Evolutionary conservation across 179 eudicot species (phyloP), one percentile per base, ranked within the genome.

Genomic region (Spergularia azorica): DNA sequence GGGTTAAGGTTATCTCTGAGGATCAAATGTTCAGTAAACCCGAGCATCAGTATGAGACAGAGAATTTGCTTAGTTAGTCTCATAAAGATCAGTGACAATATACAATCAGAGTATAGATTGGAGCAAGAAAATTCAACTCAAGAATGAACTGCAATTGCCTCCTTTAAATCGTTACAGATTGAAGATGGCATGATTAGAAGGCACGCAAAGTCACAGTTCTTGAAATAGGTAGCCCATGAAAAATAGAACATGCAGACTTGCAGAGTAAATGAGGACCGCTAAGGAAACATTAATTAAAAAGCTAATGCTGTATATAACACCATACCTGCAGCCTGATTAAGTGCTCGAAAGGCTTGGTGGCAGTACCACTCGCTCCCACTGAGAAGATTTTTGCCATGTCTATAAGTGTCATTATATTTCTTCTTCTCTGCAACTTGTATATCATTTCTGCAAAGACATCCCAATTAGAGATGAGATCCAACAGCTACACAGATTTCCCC

Each of bases 291-390:
- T 59, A 72, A 43, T 39, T 9, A 48, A 63, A 43, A 63, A 10
- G 17, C 13, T 5, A 51, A 36, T n/a, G 15, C 8, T 52, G 48
- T 39, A 38, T 52, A 57, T 63, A 61, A 79, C 39, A 69, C 72
- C 77, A 36, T 86, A 95, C 99, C 99, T 88, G 99, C 91, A 79
- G 99, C 98, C 85, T 95, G 99, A 84, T 95, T 95, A 56, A 95
- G 90, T 80, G 99, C 98, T 78, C 99, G 85, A 72, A 95, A 95
- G 76, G 99, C 95, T 88, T 95, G 99, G 12, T 93, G 95, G 82
- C 99, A 95, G 83, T 95, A 95, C 99, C 99, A 95, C 72, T 90
- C 91, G 72, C 80, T 91, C 60, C 99, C 99, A 79, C 96, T 87
- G 41, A 93, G 71, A 77, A 95, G 97, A 83, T 83, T 87, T 83